These are phyloP conservation scores for Sclerotinia subarctica DNA, from an alignment of 2,329 filamentous ascomycete genomes.

Conservation along the genomic window DNA sequence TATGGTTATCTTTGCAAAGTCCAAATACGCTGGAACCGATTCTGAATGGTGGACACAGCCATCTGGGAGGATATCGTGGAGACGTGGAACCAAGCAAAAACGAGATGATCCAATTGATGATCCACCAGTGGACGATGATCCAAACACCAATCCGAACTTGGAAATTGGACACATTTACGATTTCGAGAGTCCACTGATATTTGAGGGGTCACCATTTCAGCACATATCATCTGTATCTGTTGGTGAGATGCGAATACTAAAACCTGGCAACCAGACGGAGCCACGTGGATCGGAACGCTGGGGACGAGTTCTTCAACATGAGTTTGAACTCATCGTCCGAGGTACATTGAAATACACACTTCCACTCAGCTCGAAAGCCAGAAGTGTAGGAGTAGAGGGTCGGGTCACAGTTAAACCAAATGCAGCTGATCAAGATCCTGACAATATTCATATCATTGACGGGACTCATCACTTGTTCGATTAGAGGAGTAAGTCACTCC, in stretches of 20 bases:
- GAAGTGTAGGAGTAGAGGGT: conserved; percentile 59
- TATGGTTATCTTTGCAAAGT: conserved; percentile 91
- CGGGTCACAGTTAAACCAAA: conserved; percentile 60
- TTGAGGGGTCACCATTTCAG: conserved; percentile 86
- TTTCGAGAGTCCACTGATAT: conserved; percentile 84
- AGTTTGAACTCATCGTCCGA: conserved; percentile 89
- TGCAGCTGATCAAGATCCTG: conserved; percentile 36
- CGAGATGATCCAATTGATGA: conserved; percentile 38
- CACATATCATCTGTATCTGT: conserved; percentile 68
- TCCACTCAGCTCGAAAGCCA: conserved; percentile 57
- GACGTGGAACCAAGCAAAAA: conserved; percentile 35
- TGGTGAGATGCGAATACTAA: conserved; percentile 76
- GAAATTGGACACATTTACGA: conserved; percentile 82
- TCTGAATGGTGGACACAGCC: conserved; percentile 52
- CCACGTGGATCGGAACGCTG: conserved; percentile 78
- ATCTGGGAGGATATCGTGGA: conserved; percentile 28
- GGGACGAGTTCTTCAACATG: conserved; percentile 86
- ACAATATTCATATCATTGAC: conserved; percentile 32
- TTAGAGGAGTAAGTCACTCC: conserved; percentile 2
- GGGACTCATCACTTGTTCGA: conserved; percentile 16
- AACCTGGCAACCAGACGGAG: conserved; percentile 85
- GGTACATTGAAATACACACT: conserved; percentile 82
- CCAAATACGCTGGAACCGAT: conserved; percentile 75
- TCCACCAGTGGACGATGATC: conserved; percentile 54
- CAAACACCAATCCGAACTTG: conserved; percentile 73